Evolutionary conservation across 768 basidiomycete genomes (phyloP), one percentile per base, ranked within the genome.

Genomic region (Leccinum pellstonianum): DNA sequence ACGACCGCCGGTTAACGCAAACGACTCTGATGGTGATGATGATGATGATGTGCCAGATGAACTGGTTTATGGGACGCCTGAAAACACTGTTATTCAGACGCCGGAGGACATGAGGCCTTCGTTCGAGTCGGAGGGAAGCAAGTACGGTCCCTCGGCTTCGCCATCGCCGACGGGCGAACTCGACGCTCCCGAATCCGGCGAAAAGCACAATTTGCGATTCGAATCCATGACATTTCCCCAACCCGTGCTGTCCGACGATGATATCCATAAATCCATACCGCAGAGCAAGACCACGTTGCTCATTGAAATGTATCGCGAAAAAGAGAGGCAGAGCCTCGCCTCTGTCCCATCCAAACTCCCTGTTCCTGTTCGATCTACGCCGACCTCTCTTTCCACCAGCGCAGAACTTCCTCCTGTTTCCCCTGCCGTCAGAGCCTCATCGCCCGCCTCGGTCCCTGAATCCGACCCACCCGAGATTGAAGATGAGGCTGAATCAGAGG

Each of bases 221-320:
- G 74, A 75, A 54, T 69, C 72, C 4, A 64, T 55, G 54, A 71
- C 73, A n/a, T 61, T 75, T 27, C 74, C 72, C 1, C 49, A 57
- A 25, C 19, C 63, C 21, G 43, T 38, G 14, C 59, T 59, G 25
- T 12, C 54, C 47, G 55, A 47, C 33, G 41, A 64, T 14, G 63
- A 73, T 37, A 33, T 43, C 14, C 46, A 56, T 12, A 62, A 68
- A 43, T 54, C 70, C 51, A 54, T 66, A 17, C 59, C 76, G 14
- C 73, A 77, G 38, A 86, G 85, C 76, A 88, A 86, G 75, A 91
- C 90, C 1, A 86, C 88, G 4, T 83, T 86, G 2, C 78, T 93
- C 54, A 93, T 93, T 64, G 90, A 92, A 71, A 89, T 93, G 89
- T 93, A 91, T 66, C 84, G 90, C 54, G 87, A 93, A 75, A 67